Percentiles rank a stretch among this genome's conserved stretches.
Conservation (phyloP, 441 rosid genomes). For the Gossypium lobatum region DNA sequence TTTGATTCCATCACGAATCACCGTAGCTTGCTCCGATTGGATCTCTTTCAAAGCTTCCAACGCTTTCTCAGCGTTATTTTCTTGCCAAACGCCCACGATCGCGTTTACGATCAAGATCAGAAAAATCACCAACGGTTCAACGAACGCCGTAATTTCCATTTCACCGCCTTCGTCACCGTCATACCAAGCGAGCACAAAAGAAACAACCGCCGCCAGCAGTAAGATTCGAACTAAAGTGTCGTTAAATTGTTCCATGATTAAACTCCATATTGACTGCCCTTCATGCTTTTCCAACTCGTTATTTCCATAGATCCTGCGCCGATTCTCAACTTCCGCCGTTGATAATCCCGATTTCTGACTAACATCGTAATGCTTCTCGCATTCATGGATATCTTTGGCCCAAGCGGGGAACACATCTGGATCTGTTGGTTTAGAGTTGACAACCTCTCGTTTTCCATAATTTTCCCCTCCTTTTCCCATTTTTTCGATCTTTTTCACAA, state of each 20-base stretch:
- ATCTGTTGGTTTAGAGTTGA: not conserved
- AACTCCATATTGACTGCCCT: constrained; percentile 27
- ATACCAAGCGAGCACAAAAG: constrained; percentile 37
- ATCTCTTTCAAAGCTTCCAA: constrained; percentile 40
- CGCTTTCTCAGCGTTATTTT: constrained; percentile 43
- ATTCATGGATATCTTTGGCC: constrained; percentile 26
- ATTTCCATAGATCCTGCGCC: constrained; percentile 25
- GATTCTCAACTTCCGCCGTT: constrained; percentile 19
- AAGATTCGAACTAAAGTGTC: constrained; percentile 38
- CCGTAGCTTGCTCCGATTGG: constrained; percentile 39
- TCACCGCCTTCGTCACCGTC: constrained; percentile 32
- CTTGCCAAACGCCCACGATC: constrained; percentile 45
- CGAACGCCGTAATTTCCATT: constrained; percentile 37
- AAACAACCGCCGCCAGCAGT: constrained; percentile 32
- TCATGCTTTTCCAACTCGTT: constrained; percentile 38
- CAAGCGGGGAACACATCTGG: constrained; percentile 31
- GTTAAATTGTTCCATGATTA: constrained; percentile 34
- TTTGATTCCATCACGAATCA: constrained; percentile 30
- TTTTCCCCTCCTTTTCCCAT: constrained; percentile 33
- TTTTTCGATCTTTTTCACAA: not conserved
- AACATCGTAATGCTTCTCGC: constrained; percentile 29
- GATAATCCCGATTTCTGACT: constrained; percentile 20
- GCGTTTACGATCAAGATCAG: constrained; percentile 40
- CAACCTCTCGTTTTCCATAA: constrained; percentile 6
- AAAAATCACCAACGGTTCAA: constrained; percentile 42